A percentile compares a stretch with the other conserved stretches of the same genome.
Evolutionary conservation across 2,329 filamentous ascomycete genomes (phyloP).

Genomic region (Beauveria varroae): DNA sequence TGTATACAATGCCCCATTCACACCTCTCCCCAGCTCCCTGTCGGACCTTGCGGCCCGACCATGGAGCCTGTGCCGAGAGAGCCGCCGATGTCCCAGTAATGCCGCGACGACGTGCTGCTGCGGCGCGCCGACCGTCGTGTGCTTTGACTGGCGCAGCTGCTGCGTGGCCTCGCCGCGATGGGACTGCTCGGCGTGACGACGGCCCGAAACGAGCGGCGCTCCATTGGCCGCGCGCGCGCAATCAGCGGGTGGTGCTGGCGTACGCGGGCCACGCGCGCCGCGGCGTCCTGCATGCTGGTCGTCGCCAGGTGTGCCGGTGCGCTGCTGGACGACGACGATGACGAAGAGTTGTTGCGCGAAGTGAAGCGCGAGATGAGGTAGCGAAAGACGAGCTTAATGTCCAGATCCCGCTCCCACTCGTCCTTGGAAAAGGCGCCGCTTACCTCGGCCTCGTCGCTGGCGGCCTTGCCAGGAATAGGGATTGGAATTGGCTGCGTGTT

Average conservation of each 20-base stretch:
- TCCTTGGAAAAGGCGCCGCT: conserved; percentile 51
- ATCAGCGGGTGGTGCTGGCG: conserved; percentile 85
- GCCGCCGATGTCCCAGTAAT: conserved; percentile 89
- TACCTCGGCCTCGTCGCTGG: conserved; percentile 17
- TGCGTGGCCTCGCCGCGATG: conserved; percentile 39
- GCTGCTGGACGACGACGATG: conserved; percentile 13
- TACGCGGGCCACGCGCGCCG: conserved; percentile 74
- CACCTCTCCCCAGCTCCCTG: conserved; percentile 75
- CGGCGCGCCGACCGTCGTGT: conserved; percentile 63
- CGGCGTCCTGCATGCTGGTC: conserved; percentile 53
- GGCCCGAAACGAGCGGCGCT: conserved; percentile 51
- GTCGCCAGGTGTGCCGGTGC: conserved; percentile 32
- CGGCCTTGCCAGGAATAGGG: conserved; percentile 24
- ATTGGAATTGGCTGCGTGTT: conserved; percentile 30
- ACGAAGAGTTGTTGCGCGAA: conserved; percentile 32
- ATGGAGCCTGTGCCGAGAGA: conserved; percentile 70
- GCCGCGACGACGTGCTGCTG: conserved; percentile 65
- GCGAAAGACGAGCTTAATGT: conserved; percentile 84
- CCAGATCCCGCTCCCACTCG: conserved; percentile 90
- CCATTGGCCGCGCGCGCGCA: conserved; percentile 43
- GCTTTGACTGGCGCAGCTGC: conserved; percentile 83
- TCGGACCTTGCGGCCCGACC: conserved; percentile 56
- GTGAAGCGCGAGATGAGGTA: conserved; percentile 74
- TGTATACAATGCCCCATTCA: conserved; percentile 22
- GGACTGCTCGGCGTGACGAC: conserved; percentile 41